These are phyloP conservation scores for Lichtheimia hyalospora DNA, from an alignment of 371 early-diverging fungal genomes.

Conservation along the genomic window DNA sequence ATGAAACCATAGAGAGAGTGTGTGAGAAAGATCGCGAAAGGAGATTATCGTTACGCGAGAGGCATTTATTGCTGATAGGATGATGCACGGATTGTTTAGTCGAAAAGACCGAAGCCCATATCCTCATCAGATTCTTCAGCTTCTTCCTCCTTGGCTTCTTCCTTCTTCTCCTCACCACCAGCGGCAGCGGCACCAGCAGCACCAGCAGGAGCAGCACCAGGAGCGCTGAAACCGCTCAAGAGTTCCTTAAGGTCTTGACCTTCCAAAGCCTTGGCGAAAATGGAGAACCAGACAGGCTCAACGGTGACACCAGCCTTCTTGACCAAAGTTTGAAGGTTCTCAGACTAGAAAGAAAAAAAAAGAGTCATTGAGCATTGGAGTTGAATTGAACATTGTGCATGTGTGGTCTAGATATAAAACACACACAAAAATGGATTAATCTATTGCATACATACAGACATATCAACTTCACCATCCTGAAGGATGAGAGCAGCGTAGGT, in stretches of 20 bases:
- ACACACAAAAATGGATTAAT: neutral
- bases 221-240: constrained; percentile 87
- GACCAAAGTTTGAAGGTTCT: constrained; percentile 90
- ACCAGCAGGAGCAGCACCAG: constrained; percentile 40
- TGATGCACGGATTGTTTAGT: constrained; percentile 49
- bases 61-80: no score
- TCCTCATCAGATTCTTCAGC: constrained; percentile 86
- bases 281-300: constrained; percentile 93
- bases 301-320: constrained; percentile 92
- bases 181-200: constrained; percentile 62
- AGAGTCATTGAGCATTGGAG: neutral
- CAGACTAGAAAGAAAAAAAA: constrained; percentile 65
- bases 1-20: no score
- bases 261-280: constrained; percentile 98
- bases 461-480: constrained; percentile 94
- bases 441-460: constrained; percentile 77
- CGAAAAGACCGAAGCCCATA: constrained; percentile 92
- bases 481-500: constrained; percentile 98
- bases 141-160: constrained; percentile 73
- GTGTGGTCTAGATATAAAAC: neutral
- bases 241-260: constrained; percentile 91
- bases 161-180: constrained; percentile 62
- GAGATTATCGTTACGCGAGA: no score
- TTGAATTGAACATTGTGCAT: neutral
- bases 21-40: no score